phyloP scores from a whole-genome alignment of 768 basidiomycete genomes.

The Pleurotus platypus region DNA sequence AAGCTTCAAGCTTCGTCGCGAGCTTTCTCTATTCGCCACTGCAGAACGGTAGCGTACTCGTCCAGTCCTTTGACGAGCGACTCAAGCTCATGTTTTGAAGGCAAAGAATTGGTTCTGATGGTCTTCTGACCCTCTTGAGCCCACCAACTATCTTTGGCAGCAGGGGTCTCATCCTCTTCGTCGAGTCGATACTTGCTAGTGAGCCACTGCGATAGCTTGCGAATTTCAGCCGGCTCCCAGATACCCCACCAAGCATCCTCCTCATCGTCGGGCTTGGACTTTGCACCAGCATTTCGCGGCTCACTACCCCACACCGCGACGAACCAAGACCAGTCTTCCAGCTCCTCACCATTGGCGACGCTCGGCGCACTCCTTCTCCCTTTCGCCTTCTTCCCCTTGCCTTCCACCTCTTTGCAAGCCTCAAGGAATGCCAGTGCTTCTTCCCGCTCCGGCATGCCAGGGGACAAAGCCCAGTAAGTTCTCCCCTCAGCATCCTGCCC shows the following conservation, averaged over 20 bases:
- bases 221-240: conserved; percentile 60
- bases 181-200: conserved; percentile 43
- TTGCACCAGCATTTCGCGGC: conserved; percentile 27
- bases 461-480: conserved; percentile 63
- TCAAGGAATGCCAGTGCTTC: conserved; percentile 34
- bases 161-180: conserved; percentile 20
- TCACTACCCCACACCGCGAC: conserved; percentile 70
- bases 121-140: conserved; percentile 3
- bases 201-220: conserved; percentile 65
- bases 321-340: conserved; percentile 73
- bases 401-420: conserved; percentile 21
- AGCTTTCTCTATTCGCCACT: conserved; percentile 48
- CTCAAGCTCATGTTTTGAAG: conserved; percentile 31
- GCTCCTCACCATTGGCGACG: conserved; percentile 44
- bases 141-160: conserved; percentile 6
- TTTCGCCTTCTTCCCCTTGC: conserved; percentile 34
- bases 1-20: not conserved
- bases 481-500: conserved; percentile 70
- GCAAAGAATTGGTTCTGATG: conserved; percentile 4
- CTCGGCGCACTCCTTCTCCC: conserved; percentile 36
- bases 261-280: conserved; percentile 27
- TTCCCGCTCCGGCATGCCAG: conserved; percentile 57
- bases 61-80: conserved; percentile 49
- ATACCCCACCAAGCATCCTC: conserved; percentile 76
- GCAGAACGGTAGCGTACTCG: conserved; percentile 58